phyloP scores from a whole-genome alignment of 352 stramenopile species.

The Aphanomyces stellatus region DNA sequence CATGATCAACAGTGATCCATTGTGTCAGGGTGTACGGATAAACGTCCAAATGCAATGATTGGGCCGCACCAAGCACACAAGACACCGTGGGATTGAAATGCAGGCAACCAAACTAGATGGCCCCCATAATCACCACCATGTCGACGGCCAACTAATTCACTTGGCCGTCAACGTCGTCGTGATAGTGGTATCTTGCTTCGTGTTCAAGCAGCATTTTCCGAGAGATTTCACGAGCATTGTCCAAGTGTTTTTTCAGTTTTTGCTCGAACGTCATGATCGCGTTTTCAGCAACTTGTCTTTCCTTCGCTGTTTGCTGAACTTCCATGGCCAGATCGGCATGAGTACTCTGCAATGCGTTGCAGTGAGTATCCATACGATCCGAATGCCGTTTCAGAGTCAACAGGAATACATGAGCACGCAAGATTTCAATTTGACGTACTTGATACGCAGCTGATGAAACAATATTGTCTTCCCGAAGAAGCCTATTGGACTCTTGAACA shows the following conservation, averaged over 20 bases:
- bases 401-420: not conserved
- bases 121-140: no score
- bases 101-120: no score
- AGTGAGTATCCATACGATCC: not conserved
- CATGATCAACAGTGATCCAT: no score
- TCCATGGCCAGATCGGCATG: not conserved
- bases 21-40: no score
- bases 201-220: slow-evolving; percentile 45
- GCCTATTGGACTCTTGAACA: slow-evolving; percentile 42
- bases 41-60: no score
- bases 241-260: slow-evolving; percentile 37
- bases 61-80: no score
- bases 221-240: slow-evolving; percentile 37
- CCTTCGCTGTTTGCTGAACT: slow-evolving; percentile 15
- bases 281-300: slow-evolving; percentile 20
- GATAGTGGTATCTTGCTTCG: slow-evolving; percentile 49
- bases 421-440: not conserved
- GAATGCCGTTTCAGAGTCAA: not conserved
- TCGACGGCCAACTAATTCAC: no score
- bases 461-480: slow-evolving; percentile 23
- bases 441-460: not conserved
- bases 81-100: no score
- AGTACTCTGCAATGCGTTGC: slow-evolving; percentile 4
- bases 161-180: no score
- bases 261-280: slow-evolving; percentile 28